These are phyloP conservation scores for Saksenaea oblongispora DNA, from an alignment of 371 early-diverging fungal genomes.

Conservation along the genomic window DNA sequence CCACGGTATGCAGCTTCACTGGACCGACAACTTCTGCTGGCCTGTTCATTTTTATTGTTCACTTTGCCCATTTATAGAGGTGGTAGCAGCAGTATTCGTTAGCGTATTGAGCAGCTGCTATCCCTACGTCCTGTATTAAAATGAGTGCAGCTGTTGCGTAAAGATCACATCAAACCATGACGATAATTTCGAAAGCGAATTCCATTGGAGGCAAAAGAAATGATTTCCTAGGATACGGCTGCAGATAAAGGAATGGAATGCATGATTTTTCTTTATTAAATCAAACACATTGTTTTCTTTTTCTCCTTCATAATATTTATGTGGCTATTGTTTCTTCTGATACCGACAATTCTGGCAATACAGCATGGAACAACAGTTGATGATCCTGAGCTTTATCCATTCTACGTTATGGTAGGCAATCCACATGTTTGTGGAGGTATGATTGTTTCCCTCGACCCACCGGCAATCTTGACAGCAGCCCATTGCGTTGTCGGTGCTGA, in stretches of 20 bases:
- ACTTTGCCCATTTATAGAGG: no score
- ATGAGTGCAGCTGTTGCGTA: no score
- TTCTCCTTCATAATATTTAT: neutral
- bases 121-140: no score
- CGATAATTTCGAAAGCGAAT: no score
- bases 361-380: constrained; percentile 32
- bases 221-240: neutral
- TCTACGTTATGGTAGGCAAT: constrained; percentile 45
- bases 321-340: neutral
- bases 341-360: constrained; percentile 15
- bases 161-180: no score
- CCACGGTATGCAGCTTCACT: no score
- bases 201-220: no score
- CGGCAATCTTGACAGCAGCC: constrained; percentile 48
- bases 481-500: constrained; percentile 44
- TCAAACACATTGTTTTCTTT: neutral
- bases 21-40: no score
- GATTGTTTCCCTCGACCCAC: constrained; percentile 40
- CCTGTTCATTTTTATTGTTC: no score
- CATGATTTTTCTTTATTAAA: neutral
- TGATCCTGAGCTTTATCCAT: constrained; percentile 36
- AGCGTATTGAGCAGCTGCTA: no score
- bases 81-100: no score
- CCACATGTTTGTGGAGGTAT: constrained; percentile 54
- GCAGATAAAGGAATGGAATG: neutral